Evolutionary conservation across 805 yeast species (phyloP), one percentile per base, ranked within the genome.

Genomic region (Aciculoconidium aculeatum): DNA sequence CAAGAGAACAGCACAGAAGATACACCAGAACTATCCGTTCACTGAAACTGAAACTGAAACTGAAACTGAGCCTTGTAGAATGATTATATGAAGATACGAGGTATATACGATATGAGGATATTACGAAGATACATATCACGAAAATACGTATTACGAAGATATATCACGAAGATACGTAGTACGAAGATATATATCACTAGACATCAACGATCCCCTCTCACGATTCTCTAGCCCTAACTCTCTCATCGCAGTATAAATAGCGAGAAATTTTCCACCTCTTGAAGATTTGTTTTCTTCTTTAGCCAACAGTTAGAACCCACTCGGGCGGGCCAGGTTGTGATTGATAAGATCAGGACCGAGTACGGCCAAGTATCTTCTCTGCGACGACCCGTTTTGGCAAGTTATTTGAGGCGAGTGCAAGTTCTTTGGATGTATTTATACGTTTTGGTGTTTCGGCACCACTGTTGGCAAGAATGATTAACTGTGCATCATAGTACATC

Each of bases 401-500:
- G 55, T 54, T 49, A 37, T 35, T 48, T 49, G 54, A 47, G 55
- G 70, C 68, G 44, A 41, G 55, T 14, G 23, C 19, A 21, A 41
- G n/a, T n/a, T n/a, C 28, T 26, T 26, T 22, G 18, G 28, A 9
- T n/a, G 28, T 26, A 20, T 20, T 16, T 18, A 20, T 20, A 20
- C 17, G 16, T 28, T 22, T 17, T 21, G 20, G 17, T 15, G 13
- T 5, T 15, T 16, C 15, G 23, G 25, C 17, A 21, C 31, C 28
- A 16, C 21, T 36, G 43, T 45, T 45, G 45, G 47, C 36, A 46
- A n/a, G n/a, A n/a, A n/a, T 28, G 53, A 36, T 34, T 47, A 49
- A 33, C 43, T 38, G 70, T 64, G 68, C 61, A 60, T 61, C 70
- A 64, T 64, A 62, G 70, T 64, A 61, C 70, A 60, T 64, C 68